Evolutionary conservation across 805 yeast genomes (phyloP).

Genomic region (Henningerozyma blattae): DNA sequence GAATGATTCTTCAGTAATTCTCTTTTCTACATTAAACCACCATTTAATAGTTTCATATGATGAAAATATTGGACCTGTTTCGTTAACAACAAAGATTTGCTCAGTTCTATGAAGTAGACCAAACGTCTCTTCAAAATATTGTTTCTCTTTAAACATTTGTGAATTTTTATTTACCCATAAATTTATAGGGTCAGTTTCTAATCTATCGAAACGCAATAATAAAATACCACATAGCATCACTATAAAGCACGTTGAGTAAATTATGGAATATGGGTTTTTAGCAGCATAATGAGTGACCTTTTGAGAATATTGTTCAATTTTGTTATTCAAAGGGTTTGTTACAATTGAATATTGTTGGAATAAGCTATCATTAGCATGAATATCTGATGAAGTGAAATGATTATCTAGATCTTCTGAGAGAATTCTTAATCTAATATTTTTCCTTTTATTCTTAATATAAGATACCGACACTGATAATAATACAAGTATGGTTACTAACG

Average conservation of each 20-base stretch:
- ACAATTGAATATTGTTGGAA: too few relatives aligned
- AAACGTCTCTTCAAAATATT: constrained; percentile 63
- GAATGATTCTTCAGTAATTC: constrained; percentile 28
- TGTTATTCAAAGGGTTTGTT: too few relatives aligned
- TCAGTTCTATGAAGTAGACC: constrained; percentile 89
- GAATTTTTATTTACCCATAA: constrained; percentile 84
- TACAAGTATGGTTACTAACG: too few relatives aligned
- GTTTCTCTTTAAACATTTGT: constrained; percentile 53
- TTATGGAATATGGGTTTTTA: constrained; percentile 40
- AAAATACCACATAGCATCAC: constrained; percentile 22
- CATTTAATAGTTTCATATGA: constrained; percentile 66
- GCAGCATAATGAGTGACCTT: constrained; percentile 50
- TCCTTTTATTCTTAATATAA: too few relatives aligned
- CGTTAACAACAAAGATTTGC: constrained; percentile 65
- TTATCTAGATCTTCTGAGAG: too few relatives aligned
- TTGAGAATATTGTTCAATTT: too few relatives aligned
- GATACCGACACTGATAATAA: too few relatives aligned
- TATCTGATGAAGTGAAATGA: too few relatives aligned
- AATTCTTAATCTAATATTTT: too few relatives aligned
- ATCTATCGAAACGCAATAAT: constrained; percentile 33
- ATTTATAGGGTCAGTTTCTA: constrained; percentile 72
- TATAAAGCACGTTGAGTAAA: constrained; percentile 31
- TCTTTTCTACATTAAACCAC: constrained; percentile 78
- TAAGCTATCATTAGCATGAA: too few relatives aligned
- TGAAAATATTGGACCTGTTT: constrained; percentile 54